Base-by-base conservation (phyloP, 805 yeast genomes). In the Suhomyces kilbournensis region DNA sequence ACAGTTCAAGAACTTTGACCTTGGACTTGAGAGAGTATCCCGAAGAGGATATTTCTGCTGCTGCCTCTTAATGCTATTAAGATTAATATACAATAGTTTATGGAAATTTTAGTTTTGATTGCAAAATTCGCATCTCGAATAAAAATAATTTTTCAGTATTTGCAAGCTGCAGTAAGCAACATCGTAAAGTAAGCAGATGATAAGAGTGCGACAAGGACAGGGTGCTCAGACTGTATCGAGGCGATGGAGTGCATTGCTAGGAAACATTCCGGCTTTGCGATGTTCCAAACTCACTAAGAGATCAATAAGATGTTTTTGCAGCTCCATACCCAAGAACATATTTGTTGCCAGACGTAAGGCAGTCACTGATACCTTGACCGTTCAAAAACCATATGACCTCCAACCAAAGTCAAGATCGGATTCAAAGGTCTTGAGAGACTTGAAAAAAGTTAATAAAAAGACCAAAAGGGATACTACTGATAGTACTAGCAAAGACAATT, bases 1-100 rank as follows among this genome's bases (percentile, higher is more conserved):
- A 88, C 61, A 79, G 90, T 47, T 87, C 96, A 3, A 82, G 77
- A 58, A 84, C 90, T 2, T 75, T 90, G 26, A 88, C 94, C 0
- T 67, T 90, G 53, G 93, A 90, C 64, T 75, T 90, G 61, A 76
- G 85, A 53, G 77, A 79, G 9, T 87, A 85, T 60, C 82, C 85
- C 1, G 73, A 68, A n/a, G 60, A 57, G 23, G 55, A 56, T 26
- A 38, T 47, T 23, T 35, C 48, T n/a, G 47, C 47, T 12, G 15
- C 22, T 12, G 45, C 30, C 1, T 42, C 7, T 42, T 42, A n/a
- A 30, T 30, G 34, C 12, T 26, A 26, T 12, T 8, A 9, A 8
- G n/a, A 28, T 28, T 28, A 10, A 28, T 28, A 28, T 12, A 28
- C 14, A 28, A 28, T 28, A 28, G 14, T 4, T 28, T n/a, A n/a